Evolutionary conservation across 192 early-diverging fungal genomes (phyloP), one percentile per base, ranked within the genome.

Genomic region (Coemansia sp.): DNA sequence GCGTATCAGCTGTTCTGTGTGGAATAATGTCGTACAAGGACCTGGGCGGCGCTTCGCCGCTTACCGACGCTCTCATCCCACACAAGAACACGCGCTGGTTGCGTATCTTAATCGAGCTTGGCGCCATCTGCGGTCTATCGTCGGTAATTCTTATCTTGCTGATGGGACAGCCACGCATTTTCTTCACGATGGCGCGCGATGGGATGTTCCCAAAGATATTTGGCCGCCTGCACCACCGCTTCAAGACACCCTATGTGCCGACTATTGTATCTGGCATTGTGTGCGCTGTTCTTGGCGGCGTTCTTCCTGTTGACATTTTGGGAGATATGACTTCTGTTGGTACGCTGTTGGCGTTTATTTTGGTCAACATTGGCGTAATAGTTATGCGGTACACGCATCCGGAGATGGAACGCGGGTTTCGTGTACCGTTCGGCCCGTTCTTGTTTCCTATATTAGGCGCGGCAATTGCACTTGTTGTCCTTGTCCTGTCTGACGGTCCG

Each of bases 241-340:
- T 89, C 83, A 81, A 86, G 75, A 95, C 92, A 2, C 93, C 93
- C 10, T 87, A 88, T 40, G 65, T 91, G 28, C 77, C 91, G 13
- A 95, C 92, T 4, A 49, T 91, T 31, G 70, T 87, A 7, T 69
- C 88, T 7, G 92, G 92, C 20, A 26, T 78, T 7, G 64, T 93
- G 15, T 88, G 86, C 67, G 86, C 92, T 0, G 59, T 91, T 16
- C 71, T 88, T 10, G 87, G 90, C 0, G 92, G 86, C 5, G 23
- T 94, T 3, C 72, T 96, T 30, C 94, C 94, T 2, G 86, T 95
- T 23, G 92, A 90, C 51, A 74, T 96, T 23, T 72, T 96, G 4
- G 90, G 88, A 59, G 89, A 94, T 60, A 84, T 96, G 80, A 92
- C 92, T 0, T 93, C 92, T 7, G 84, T 94, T 40, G 94, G 93